Conservation (phyloP, 257 asterid species). For the Scutellaria barbata region DNA sequence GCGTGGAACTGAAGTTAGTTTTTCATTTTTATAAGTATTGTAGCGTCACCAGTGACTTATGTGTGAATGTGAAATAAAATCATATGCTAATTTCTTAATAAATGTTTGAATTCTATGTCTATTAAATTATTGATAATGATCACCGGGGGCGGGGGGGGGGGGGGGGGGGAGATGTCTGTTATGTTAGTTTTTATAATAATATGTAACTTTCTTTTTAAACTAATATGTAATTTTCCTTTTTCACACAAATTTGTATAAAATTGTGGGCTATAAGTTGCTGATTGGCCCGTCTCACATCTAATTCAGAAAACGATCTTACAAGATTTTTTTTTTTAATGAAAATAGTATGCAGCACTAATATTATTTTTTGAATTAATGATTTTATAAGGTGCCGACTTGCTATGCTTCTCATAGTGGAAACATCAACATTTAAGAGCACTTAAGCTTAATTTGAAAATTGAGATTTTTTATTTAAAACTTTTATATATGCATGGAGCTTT, state of each 20-base stretch:
- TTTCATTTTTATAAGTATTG: neutral
- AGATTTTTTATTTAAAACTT: neutral
- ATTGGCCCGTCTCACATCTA: no score
- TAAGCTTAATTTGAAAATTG: neutral
- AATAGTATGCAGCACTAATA: no score
- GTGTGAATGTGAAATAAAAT: neutral
- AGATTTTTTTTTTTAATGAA: no score
- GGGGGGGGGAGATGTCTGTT: no score
- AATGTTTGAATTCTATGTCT: neutral
- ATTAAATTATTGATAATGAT: neutral
- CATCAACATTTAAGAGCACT: neutral
- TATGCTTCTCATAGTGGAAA: constrained; percentile 27
- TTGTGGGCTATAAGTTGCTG: no score
- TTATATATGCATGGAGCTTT: neutral
- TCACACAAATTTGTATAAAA: no score
- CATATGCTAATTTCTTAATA: neutral
- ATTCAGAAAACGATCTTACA: no score
- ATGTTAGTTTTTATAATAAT: no score
- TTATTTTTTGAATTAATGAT: neutral
- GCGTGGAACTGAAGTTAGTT: neutral
- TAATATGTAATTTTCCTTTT: no score
- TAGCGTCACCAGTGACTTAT: neutral
- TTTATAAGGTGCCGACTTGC: constrained; percentile 9
- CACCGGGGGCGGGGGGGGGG: no score
- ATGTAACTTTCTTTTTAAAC: no score